Evolutionary conservation across 1,139 yeast species (phyloP).

Genomic region (Candida pseudoviswanathii): DNA sequence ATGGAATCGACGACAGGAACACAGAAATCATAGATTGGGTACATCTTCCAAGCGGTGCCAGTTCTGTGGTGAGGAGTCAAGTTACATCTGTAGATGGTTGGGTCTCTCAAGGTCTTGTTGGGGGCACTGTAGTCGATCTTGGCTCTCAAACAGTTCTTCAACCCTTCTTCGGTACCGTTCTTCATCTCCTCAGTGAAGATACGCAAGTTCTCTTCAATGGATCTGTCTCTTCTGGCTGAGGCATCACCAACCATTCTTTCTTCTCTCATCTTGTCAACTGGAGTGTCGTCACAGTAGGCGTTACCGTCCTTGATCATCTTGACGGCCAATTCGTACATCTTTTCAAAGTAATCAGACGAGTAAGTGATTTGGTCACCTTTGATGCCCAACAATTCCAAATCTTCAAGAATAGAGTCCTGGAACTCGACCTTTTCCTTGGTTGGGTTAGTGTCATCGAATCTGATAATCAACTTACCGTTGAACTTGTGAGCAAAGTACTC

Average conservation of each 20-base stretch:
- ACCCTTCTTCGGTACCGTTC: conserved; percentile 88
- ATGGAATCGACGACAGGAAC: conserved; percentile 92
- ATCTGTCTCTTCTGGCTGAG: conserved; percentile 84
- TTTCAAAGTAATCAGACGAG: conserved; percentile 89
- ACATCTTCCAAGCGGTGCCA: conserved; percentile 87
- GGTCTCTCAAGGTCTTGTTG: conserved; percentile 95
- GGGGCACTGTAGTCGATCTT: conserved; percentile 87
- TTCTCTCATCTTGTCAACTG: conserved; percentile 92
- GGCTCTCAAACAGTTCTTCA: conserved; percentile 89
- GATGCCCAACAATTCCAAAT: conserved; percentile 83
- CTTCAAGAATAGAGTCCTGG: conserved; percentile 90
- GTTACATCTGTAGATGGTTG: conserved; percentile 95
- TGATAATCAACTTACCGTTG: conserved; percentile 90
- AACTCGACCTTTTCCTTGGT: conserved; percentile 91
- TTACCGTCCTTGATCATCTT: conserved; percentile 89
- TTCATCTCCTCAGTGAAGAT: conserved; percentile 90
- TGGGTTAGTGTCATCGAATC: conserved; percentile 98
- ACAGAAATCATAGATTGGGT: conserved; percentile 98
- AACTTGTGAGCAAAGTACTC: conserved; percentile 93
- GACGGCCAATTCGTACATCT: conserved; percentile 84
- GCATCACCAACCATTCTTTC: conserved; percentile 97
- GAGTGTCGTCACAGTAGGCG: conserved; percentile 96
- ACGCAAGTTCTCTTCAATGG: conserved; percentile 85
- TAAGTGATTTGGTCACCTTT: conserved; percentile 85
- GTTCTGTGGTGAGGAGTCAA: conserved; percentile 97